phyloP scores from a whole-genome alignment of 441 rosid species.

The Corymbia citriodora region DNA sequence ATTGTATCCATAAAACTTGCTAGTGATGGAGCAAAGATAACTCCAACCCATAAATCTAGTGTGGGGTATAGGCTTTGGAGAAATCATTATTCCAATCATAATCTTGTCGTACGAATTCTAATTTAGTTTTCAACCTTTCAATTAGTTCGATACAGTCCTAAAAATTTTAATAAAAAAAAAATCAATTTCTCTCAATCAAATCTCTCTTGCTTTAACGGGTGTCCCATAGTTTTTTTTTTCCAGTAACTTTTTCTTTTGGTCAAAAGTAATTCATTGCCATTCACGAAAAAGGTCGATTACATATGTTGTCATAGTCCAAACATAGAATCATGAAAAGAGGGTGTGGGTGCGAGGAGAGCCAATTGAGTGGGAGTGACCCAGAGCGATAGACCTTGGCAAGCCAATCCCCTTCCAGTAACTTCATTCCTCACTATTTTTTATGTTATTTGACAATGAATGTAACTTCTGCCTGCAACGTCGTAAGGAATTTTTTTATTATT shows the following conservation, averaged over 20 bases:
- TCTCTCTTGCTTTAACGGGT: background rate
- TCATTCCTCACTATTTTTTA: background rate
- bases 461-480: too few relatives aligned
- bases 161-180: background rate
- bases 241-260: too few relatives aligned
- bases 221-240: background rate
- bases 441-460: background rate
- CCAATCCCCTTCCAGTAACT: background rate
- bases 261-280: too few relatives aligned
- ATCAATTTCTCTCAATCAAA: accelerated
- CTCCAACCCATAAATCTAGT: background rate
- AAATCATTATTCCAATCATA: background rate
- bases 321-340: too few relatives aligned
- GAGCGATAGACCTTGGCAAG: too few relatives aligned
- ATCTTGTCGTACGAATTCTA: background rate
- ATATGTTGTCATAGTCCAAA: too few relatives aligned
- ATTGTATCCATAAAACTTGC: background rate
- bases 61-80: background rate
- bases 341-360: too few relatives aligned
- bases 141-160: background rate
- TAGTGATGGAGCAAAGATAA: background rate
- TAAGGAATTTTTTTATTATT: background rate
- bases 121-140: background rate
- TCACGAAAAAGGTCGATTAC: too few relatives aligned
- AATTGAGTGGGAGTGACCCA: too few relatives aligned